Percentiles rank a stretch among this genome's conserved stretches.
Evolutionary conservation across 192 early-diverging fungal species (phyloP).

Genomic region (Irineochytrium annulatum): DNA sequence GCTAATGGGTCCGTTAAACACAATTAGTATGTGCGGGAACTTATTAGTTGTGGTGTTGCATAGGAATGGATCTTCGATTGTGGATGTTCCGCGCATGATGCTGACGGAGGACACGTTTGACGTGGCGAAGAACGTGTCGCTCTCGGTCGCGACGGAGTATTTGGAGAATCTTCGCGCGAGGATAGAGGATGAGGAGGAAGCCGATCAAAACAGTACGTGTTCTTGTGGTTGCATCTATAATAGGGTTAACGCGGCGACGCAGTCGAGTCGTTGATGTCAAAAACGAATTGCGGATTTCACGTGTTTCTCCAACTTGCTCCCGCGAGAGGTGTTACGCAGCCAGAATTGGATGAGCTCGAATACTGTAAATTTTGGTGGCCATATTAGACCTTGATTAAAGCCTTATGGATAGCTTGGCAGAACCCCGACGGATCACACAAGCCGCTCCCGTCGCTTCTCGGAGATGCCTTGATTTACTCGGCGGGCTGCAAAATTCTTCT

Average conservation of each 20-base stretch:
- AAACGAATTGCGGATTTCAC: slow-evolving; percentile 10
- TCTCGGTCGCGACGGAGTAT: background rate
- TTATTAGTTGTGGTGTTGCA: background rate
- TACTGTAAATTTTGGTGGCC: background rate
- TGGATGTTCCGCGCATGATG: background rate
- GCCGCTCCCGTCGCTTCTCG: background rate
- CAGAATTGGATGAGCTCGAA: background rate
- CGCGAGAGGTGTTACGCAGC: background rate
- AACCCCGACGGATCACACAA: background rate
- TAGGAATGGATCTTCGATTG: background rate
- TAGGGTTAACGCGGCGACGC: background rate
- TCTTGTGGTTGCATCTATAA: background rate
- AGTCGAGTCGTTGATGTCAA: background rate
- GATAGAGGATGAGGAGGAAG: background rate
- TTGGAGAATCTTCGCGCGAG: background rate
- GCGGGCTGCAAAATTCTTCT: background rate
- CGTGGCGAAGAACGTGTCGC: background rate
- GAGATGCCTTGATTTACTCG: background rate
- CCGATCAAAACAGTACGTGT: background rate
- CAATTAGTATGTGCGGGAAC: background rate
- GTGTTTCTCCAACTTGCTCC: background rate
- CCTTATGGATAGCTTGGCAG: too few species aligned
- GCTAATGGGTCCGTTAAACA: background rate
- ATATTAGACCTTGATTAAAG: background rate
- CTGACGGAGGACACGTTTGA: background rate